A percentile compares a stretch with the other conserved stretches of the same genome.
phyloP scores from a whole-genome alignment of 116 monocot genomes.

The Thalassia testudinum region DNA sequence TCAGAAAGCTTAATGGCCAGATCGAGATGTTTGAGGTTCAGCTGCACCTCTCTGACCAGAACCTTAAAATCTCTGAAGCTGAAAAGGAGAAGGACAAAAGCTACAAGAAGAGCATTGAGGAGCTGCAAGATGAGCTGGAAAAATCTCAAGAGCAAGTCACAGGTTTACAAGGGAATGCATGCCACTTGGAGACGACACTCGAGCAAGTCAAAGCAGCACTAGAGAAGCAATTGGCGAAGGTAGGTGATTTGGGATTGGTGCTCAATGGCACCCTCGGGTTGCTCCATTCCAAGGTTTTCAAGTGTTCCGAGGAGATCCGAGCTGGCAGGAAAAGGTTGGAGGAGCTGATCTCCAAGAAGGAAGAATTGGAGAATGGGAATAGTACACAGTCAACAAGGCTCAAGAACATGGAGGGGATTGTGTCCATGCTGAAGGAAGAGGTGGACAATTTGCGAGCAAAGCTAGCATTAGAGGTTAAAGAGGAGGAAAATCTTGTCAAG shows the following conservation, averaged over 20 bases:
- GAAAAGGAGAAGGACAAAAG: constrained; percentile 42
- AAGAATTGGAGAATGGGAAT: constrained; percentile 22
- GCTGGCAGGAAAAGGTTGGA: constrained; percentile 11
- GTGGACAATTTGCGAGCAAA: constrained; percentile 4
- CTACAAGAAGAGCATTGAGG: constrained; percentile 14
- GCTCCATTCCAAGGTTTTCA: constrained; percentile 14
- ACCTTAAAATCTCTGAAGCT: constrained; percentile 66
- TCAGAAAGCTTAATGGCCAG: constrained; percentile 18
- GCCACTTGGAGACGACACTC: constrained; percentile 17
- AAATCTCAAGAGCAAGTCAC: constrained; percentile 23
- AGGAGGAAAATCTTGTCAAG: background rate
- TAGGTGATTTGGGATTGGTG: constrained; percentile 10
- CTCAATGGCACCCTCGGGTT: constrained; percentile 12
- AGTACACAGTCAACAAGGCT: constrained; percentile 7
- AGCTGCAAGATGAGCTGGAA: constrained; percentile 15
- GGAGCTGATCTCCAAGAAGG: constrained; percentile 13
- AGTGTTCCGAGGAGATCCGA: constrained; percentile 26
- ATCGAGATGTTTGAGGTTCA: constrained; percentile 52
- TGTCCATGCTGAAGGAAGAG: constrained; percentile 24
- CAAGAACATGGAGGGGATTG: constrained; percentile 24
- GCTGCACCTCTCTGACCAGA: constrained; percentile 53
- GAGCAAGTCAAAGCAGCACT: constrained; percentile 18
- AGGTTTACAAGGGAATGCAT: constrained; percentile 10
- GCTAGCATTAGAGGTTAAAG: constrained; percentile 11
- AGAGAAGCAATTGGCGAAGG: constrained; percentile 12